phyloP scores from a whole-genome alignment of 805 yeast species.

The Saccharomyces mikatae region DNA sequence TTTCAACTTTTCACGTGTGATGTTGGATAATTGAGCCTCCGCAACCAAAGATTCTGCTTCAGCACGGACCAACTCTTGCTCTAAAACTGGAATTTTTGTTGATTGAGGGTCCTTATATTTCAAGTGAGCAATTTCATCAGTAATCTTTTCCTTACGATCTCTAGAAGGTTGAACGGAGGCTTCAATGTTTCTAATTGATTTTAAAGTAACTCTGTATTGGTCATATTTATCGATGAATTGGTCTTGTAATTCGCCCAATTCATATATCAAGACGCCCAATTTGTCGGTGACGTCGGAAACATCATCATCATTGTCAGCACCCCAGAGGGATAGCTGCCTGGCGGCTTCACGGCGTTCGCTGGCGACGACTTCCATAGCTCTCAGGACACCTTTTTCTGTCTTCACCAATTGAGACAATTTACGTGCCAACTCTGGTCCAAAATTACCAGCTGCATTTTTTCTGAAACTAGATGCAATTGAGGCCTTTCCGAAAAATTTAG shows the following conservation, averaged over 20 bases:
- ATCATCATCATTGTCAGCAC: slow-evolving; percentile 95
- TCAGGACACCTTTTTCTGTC: slow-evolving; percentile 93
- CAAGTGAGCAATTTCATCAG: slow-evolving; percentile 94
- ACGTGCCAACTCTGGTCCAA: slow-evolving; percentile 92
- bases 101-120: slow-evolving; percentile 98
- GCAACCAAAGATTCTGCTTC: slow-evolving; percentile 99
- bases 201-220: slow-evolving; percentile 92
- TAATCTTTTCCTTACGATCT: slow-evolving; percentile 94
- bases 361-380: slow-evolving; percentile 87
- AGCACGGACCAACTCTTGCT: slow-evolving; percentile 97
- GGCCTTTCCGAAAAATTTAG: slow-evolving; percentile 68
- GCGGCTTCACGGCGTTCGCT: slow-evolving; percentile 94
- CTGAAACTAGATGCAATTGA: slow-evolving; percentile 64
- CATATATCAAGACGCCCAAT: slow-evolving; percentile 90
- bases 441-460: slow-evolving; percentile 79
- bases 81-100: slow-evolving; percentile 88
- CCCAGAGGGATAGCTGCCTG: slow-evolving; percentile 95
- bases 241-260: slow-evolving; percentile 96
- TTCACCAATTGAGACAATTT: slow-evolving; percentile 86
- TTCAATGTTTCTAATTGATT: slow-evolving; percentile 92
- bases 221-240: slow-evolving; percentile 97
- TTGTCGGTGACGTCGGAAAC: slow-evolving; percentile 95
- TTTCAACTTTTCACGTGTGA: slow-evolving; percentile 95
- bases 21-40: slow-evolving; percentile 96
- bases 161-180: slow-evolving; percentile 96